These are phyloP conservation scores for Luvunga scandens DNA, from an alignment of 345 rosid species.

Conservation along the genomic window DNA sequence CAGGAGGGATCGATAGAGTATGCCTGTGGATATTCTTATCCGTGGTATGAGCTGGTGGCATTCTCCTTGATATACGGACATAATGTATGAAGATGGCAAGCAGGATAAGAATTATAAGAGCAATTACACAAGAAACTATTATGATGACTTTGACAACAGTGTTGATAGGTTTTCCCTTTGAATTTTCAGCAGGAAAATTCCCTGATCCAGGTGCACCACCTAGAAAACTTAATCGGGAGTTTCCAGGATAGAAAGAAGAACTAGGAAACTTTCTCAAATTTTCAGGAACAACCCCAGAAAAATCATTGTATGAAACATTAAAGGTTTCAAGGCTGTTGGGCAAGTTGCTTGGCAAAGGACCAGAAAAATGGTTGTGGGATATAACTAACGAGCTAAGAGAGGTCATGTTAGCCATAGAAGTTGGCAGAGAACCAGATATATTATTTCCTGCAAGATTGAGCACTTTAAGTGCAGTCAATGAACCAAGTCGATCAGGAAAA, in stretches of 20 bases:
- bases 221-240: constrained; percentile 55
- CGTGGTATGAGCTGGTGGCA: constrained; percentile 40
- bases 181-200: constrained; percentile 33
- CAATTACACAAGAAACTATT: constrained; percentile 70
- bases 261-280: constrained; percentile 67
- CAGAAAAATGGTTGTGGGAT: constrained; percentile 75
- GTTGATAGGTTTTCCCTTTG: constrained; percentile 50
- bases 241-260: constrained; percentile 90
- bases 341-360: constrained; percentile 73
- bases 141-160: constrained; percentile 62
- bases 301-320: constrained; percentile 80
- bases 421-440: constrained; percentile 84
- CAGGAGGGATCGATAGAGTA: constrained; percentile 51
- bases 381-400: constrained; percentile 65
- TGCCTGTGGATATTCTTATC: constrained; percentile 45
- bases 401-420: constrained; percentile 64
- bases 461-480: constrained; percentile 60
- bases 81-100: constrained; percentile 69
- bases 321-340: constrained; percentile 55
- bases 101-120: constrained; percentile 64
- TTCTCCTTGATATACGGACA: constrained; percentile 56
- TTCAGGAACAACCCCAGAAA: constrained; percentile 89
- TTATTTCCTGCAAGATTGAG: constrained; percentile 80
- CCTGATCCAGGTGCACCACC: constrained; percentile 44
- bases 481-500: constrained; percentile 69